phyloP scores from a whole-genome alignment of 2,329 filamentous ascomycete species.

The Fusarium bulbicola region DNA sequence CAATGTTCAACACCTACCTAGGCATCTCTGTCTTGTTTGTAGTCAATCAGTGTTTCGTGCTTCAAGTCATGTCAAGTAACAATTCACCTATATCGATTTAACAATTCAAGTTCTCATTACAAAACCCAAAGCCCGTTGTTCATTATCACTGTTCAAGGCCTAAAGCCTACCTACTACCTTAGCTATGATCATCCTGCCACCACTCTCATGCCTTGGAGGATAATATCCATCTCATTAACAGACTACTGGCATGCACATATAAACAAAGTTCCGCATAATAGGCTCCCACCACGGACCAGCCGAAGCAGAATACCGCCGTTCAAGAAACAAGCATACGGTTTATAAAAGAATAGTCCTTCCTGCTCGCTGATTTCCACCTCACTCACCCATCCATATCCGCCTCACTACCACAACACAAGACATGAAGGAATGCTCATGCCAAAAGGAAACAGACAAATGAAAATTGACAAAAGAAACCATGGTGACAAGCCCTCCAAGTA shows the following conservation, averaged over 20 bases:
- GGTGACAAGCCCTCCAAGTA: conserved; percentile 33
- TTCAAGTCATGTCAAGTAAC: neutral
- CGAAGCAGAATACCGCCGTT: conserved; percentile 44
- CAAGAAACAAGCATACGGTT: conserved; percentile 38
- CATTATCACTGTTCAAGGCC: conserved; percentile 34
- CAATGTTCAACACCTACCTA: neutral
- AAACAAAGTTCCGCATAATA: conserved; percentile 34
- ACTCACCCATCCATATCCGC: conserved; percentile 16
- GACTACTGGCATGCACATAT: conserved; percentile 35
- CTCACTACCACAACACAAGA: conserved; percentile 10
- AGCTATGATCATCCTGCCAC: conserved; percentile 28
- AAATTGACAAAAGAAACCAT: conserved; percentile 34
- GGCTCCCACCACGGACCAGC: conserved; percentile 46
- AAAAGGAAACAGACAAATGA: conserved; percentile 36
- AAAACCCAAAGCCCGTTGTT: conserved; percentile 30
- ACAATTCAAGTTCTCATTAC: neutral
- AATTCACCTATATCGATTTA: neutral
- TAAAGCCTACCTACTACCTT: conserved; percentile 12
- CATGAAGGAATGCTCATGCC: conserved; percentile 35
- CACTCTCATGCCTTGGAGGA: conserved; percentile 29
- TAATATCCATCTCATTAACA: conserved; percentile 17
- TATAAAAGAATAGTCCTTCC: conserved; percentile 38
- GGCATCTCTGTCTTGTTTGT: neutral
- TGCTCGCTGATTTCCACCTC: conserved; percentile 28
- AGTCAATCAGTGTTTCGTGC: neutral